Base-by-base conservation (phyloP, 1,139 yeast genomes). In the Pneumocystis sp. region DNA sequence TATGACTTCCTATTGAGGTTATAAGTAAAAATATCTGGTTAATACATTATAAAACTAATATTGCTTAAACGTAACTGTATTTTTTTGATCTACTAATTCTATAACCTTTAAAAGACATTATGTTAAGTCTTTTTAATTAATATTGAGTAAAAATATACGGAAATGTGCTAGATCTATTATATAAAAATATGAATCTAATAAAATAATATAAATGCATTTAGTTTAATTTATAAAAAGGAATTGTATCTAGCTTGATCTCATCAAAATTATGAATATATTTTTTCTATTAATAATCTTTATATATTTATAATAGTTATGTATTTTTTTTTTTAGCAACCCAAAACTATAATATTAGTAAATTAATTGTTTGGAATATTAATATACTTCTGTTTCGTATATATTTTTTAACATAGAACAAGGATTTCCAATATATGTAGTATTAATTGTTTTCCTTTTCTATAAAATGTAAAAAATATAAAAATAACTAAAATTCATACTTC, bases 371-470 rank as follows among this genome's bases (percentile, higher is more conserved):
- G 4, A 1, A 25, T 25, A 25, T 50, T 25, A 25, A 25, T 50
- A 50, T 50, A 50, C 57, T 50, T 50, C 57, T 70, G 93, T 85
- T 59, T 82, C 77, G 71, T 86, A 88, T 6, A 75, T 74, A 78
- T 81, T 86, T 0, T 81, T 78, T 0, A 88, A 86, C 74, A 87
- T 75, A 1, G 85, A 75, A 63, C 76, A 72, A 0, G 73, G 71
- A 70, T 86, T 89, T 1, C 81, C 76, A 19, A 89, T 82, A 71
- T 88, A 88, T 0, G 81, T 77, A 5, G 84, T 75, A 25, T 79
- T 76, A 12, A 84, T 77, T 5, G 73, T 79, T 2, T 79, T 74
- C 69, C 57, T 50, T 50, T 50, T 50, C 57, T 50, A 50, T 25
- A 7, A 29, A 25, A 25, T 25, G 7, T 25, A 44, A 25, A 50